phyloP scores from a whole-genome alignment of 768 basidiomycete species.

The Boletus insuetus region DNA sequence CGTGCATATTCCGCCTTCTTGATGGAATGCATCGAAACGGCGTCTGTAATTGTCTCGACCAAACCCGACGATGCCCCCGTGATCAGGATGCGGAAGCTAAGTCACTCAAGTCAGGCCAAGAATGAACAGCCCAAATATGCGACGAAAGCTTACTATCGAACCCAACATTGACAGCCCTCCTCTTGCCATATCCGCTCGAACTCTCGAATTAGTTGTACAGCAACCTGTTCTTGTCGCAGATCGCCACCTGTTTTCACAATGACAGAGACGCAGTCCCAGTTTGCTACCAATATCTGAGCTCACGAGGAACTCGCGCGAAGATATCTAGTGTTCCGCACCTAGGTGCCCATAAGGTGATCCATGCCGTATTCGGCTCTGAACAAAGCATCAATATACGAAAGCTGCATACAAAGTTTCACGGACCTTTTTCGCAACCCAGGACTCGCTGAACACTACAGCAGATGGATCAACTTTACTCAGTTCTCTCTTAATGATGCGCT shows the following conservation, averaged over 20 bases:
- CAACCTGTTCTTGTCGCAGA: slow-evolving; percentile 94
- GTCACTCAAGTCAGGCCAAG: background rate
- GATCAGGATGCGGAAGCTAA: slow-evolving; percentile 92
- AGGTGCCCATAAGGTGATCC: slow-evolving; percentile 96
- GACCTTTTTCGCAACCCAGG: slow-evolving; percentile 92
- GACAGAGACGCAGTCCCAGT: slow-evolving; percentile 90
- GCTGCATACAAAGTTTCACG: slow-evolving; percentile 3
- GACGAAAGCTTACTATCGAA: slow-evolving; percentile 67
- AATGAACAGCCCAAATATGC: background rate
- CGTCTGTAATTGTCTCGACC: slow-evolving; percentile 97
- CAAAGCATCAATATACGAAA: background rate
- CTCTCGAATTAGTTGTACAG: slow-evolving; percentile 90
- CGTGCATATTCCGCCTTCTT: slow-evolving; percentile 98
- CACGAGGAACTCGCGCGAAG: background rate
- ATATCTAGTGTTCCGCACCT: slow-evolving; percentile 42
- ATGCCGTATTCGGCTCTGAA: slow-evolving; percentile 80
- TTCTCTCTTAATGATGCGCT: slow-evolving; percentile 88
- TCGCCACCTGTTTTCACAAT: slow-evolving; percentile 99
- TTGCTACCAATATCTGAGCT: slow-evolving; percentile 41
- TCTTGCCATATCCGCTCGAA: slow-evolving; percentile 95
- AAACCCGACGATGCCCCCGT: slow-evolving; percentile 91
- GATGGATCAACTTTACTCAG: slow-evolving; percentile 95
- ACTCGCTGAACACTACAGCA: slow-evolving; percentile 93
- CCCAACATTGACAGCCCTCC: slow-evolving; percentile 90
- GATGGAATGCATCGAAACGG: slow-evolving; percentile 98